Percentiles rank a stretch among this genome's conserved stretches.
phyloP scores from a whole-genome alignment of 108 stramenopile species.

The Craspedostauros australis region DNA sequence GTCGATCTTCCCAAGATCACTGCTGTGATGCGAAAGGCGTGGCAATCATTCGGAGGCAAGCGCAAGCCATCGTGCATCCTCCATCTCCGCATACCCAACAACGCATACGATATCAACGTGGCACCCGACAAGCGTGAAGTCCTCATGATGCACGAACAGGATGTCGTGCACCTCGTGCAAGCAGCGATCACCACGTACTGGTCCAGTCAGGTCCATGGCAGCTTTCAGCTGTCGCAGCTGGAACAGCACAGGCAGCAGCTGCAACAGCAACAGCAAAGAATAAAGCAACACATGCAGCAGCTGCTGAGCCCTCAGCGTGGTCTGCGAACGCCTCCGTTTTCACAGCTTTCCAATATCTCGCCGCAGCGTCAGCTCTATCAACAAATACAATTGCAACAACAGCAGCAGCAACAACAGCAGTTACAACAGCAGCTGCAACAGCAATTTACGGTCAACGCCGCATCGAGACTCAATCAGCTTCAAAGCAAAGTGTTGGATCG shows the following conservation, averaged over 20 bases:
- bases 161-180: slow-evolving; percentile 39
- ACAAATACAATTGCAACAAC: no score
- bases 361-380: no score
- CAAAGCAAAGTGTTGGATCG: neutral
- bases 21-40: slow-evolving; percentile 56
- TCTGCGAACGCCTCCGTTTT: neutral
- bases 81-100: slow-evolving; percentile 68
- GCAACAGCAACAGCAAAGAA: neutral
- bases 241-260: neutral
- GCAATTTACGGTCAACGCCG: neutral
- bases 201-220: slow-evolving; percentile 50
- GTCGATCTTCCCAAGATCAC: slow-evolving; percentile 89
- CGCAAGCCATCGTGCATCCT: slow-evolving; percentile 89
- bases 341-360: no score
- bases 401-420: neutral
- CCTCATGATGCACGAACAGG: slow-evolving; percentile 70
- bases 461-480: neutral
- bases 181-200: slow-evolving; percentile 43
- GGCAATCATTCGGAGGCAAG: slow-evolving; percentile 74
- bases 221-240: slow-evolving; percentile 31
- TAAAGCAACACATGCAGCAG: neutral
- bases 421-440: neutral
- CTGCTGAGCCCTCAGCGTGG: neutral
- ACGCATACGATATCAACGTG: slow-evolving; percentile 91
- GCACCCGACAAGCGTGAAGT: slow-evolving; percentile 96